Conservation (phyloP, 2,329 filamentous ascomycete genomes). For the Botryotinia narcissicola region DNA sequence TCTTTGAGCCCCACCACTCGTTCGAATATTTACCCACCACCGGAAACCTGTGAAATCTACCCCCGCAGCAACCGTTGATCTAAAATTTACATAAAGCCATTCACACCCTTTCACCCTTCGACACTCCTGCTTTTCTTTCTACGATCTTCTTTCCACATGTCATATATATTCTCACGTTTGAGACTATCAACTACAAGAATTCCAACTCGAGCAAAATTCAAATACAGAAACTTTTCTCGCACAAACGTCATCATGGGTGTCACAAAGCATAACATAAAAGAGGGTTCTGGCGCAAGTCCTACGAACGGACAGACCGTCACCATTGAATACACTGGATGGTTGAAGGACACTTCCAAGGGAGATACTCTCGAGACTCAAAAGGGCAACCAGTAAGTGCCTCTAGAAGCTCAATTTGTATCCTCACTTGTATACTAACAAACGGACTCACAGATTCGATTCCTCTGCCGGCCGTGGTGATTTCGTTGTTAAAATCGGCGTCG, state of each 20-base stretch:
- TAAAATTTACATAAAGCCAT: constrained; percentile 20
- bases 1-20: neutral
- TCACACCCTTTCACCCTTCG: neutral
- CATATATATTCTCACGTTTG: constrained; percentile 16
- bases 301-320: constrained; percentile 67
- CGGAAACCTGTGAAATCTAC: neutral
- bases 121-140: neutral
- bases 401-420: neutral
- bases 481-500: constrained; percentile 73
- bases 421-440: constrained; percentile 15
- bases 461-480: constrained; percentile 78
- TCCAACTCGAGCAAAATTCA: constrained; percentile 15
- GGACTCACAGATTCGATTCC: constrained; percentile 73
- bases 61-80: constrained; percentile 7
- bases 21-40: neutral
- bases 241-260: constrained; percentile 62
- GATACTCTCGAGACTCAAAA: constrained; percentile 67
- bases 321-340: constrained; percentile 89
- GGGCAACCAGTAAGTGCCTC: constrained; percentile 1
- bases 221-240: constrained; percentile 31
- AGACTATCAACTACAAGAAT: constrained; percentile 17
- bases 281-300: constrained; percentile 62
- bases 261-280: constrained; percentile 59
- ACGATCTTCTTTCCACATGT: constrained; percentile 21
- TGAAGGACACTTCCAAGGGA: constrained; percentile 66